Percentiles rank a stretch among this genome's conserved stretches.
These are phyloP conservation scores for Beta vulgaris DNA, from an alignment of 148 eudicot genomes.

Conservation along the genomic window DNA sequence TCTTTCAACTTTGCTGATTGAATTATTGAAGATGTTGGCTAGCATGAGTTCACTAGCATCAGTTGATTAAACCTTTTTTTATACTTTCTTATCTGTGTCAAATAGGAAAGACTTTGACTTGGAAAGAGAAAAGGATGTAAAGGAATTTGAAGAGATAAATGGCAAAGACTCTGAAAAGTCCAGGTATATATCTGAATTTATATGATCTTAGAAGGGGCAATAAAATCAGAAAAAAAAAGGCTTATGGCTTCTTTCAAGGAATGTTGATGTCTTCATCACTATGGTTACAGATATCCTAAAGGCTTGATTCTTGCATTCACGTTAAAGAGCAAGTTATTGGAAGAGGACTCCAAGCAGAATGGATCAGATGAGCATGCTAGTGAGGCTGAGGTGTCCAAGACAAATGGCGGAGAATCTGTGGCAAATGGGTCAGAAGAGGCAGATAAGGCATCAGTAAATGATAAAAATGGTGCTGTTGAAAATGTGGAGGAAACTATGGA, in stretches of 20 bases:
- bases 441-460: conserved; percentile 29
- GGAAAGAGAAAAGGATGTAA: conserved; percentile 62
- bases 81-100: conserved; percentile 2
- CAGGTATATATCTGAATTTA: conserved; percentile 15
- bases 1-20: not conserved
- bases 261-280: conserved; percentile 6
- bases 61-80: not conserved
- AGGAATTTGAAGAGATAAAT: conserved; percentile 49
- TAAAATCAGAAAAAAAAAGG: not conserved
- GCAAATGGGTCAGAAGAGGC: conserved; percentile 30
- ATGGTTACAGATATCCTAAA: conserved; percentile 63
- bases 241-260: not conserved
- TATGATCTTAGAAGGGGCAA: not conserved
- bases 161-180: conserved; percentile 45
- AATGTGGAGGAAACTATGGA: conserved; percentile 39
- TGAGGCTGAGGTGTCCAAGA: conserved; percentile 29
- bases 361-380: conserved; percentile 34
- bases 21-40: not conserved
- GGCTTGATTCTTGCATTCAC: conserved; percentile 84
- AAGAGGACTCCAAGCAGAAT: conserved; percentile 38
- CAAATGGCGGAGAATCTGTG: conserved; percentile 32
- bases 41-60: not conserved
- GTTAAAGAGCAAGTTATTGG: conserved; percentile 52
- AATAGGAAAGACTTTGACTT: conserved; percentile 80
- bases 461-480: conserved; percentile 30